Base-by-base conservation (phyloP, 1,284 basidiomycete species). In the Ustilago loliicola region DNA sequence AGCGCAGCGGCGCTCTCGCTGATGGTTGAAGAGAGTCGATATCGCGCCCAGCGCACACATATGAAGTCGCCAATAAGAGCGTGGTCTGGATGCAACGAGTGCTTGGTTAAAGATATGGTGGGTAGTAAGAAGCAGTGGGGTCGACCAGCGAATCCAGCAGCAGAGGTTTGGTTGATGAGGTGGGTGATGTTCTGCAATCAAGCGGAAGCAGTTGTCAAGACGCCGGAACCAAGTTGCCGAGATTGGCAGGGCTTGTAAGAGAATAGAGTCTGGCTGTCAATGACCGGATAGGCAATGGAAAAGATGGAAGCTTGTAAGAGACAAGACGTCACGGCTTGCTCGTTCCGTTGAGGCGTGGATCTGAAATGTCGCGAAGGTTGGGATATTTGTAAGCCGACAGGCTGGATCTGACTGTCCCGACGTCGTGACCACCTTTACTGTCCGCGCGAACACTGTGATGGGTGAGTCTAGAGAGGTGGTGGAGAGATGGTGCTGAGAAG, bases 291-390 rank as follows among this genome's bases (percentile, higher is more conserved):
- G 21, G 23, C 7, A 25, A n/a, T 10, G 7, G 45, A 48, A 7
- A 8, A 34, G 32, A 13, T 23, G 21, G 45, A 48, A 10, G 21
- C 6, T 10, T 21, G n/a, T 4, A 15, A 23, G n/a, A 48, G 45
- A 48, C 45, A 48, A 50, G 48, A 50, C 48, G 48, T 50, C 48
- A 50, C 48, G 48, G 48, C 48, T 50, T 0, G 6, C 11, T 50
- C 19, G 5, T 17, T 50, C 23, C 34, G 21, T n/a, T 13, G n/a
- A 17, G 21, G 15, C 6, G 42, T 23, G 29, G 47, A 61, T 66
- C 60, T 66, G 72, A 75, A 61, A 57, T 79, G 48, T 66, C 60
- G 62, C 63, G 48, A 51, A 15, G 51, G 65, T 57, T 56, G 61
- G 60, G 55, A n/a, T 45, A 45, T 45, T 45, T 38, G 15, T 38